phyloP scores from a whole-genome alignment of 2,329 filamentous ascomycete species.

The Aspergillus sp. region DNA sequence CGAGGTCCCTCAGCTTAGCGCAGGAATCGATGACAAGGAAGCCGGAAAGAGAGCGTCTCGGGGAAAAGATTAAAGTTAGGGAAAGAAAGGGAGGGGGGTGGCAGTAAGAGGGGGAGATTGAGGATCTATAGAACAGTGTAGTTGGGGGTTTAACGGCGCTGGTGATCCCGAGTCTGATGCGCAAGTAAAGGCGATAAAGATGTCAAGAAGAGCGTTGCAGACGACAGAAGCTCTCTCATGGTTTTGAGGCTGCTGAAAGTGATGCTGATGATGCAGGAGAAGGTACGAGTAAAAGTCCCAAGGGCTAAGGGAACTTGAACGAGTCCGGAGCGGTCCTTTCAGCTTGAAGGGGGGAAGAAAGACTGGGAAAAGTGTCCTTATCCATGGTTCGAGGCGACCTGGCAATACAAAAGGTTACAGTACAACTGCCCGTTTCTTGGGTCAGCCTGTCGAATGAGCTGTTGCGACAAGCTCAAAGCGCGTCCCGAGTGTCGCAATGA shows the following conservation, averaged over 20 bases:
- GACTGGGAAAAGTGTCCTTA: slow-evolving; percentile 7
- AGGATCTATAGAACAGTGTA: background rate
- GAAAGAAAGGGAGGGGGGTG: slow-evolving; percentile 7
- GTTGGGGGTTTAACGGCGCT: background rate
- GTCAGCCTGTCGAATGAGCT: slow-evolving; percentile 6
- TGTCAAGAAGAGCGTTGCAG: slow-evolving; percentile 5
- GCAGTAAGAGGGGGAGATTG: background rate
- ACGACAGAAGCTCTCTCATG: background rate
- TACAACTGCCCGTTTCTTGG: slow-evolving; percentile 8
- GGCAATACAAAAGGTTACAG: slow-evolving; percentile 15
- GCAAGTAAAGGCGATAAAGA: slow-evolving; percentile 1
- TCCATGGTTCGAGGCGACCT: slow-evolving; percentile 11
- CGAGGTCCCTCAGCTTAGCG: slow-evolving; percentile 1
- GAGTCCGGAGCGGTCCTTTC: slow-evolving; percentile 21
- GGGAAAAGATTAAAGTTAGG: slow-evolving; percentile 24
- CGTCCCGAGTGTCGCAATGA: slow-evolving; percentile 25
- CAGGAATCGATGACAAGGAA: slow-evolving; percentile 17
- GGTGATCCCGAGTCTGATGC: background rate
- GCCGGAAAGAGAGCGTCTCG: slow-evolving; percentile 18
- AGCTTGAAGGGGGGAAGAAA: slow-evolving; percentile 1
- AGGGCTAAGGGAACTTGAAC: background rate
- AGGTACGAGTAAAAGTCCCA: slow-evolving; percentile 3
- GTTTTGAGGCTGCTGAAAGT: background rate
- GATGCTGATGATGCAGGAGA: background rate
- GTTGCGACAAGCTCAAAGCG: slow-evolving; percentile 10